Percentiles rank a stretch among this genome's conserved stretches.
phyloP scores from a whole-genome alignment of 2,329 filamentous ascomycete genomes.

The Lasiodiplodia citricola region DNA sequence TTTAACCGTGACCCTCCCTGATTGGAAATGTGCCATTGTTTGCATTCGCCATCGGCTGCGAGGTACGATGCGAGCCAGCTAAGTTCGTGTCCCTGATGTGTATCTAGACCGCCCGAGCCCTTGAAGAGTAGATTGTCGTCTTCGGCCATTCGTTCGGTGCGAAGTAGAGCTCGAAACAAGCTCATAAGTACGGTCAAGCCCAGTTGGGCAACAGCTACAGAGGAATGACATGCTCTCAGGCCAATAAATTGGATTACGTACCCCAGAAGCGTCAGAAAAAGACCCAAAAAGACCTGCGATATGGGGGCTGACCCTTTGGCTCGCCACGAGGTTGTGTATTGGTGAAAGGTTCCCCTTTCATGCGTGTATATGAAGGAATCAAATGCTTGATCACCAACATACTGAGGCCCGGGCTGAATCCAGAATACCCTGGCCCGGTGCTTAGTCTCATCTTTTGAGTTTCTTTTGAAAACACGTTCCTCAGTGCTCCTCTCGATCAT shows the following conservation, averaged over 20 bases:
- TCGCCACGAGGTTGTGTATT: constrained; percentile 28
- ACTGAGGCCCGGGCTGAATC: constrained; percentile 47
- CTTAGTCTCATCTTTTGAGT: neutral
- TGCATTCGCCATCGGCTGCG: no score
- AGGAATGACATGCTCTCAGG: constrained; percentile 44
- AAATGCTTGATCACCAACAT: constrained; percentile 30
- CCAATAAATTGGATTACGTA: constrained; percentile 49
- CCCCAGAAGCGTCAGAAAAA: constrained; percentile 38
- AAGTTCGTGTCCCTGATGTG: no score
- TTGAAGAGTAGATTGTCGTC: no score
- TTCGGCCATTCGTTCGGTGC: no score
- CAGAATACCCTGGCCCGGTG: constrained; percentile 41
- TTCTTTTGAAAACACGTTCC: constrained; percentile 29
- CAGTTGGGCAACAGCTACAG: constrained; percentile 43
- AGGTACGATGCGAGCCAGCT: no score
- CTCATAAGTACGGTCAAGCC: constrained; percentile 27
- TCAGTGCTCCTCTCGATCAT: constrained; percentile 40
- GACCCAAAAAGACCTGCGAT: neutral
- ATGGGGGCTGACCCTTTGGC: neutral
- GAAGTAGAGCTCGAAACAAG: no score
- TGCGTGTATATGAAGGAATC: constrained; percentile 38
- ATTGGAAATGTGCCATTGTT: no score
- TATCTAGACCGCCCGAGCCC: no score
- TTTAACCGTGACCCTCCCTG: no score
- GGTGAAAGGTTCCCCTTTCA: neutral